Conservation (phyloP, 139 green algal species). For the Nannochloris sp. region DNA sequence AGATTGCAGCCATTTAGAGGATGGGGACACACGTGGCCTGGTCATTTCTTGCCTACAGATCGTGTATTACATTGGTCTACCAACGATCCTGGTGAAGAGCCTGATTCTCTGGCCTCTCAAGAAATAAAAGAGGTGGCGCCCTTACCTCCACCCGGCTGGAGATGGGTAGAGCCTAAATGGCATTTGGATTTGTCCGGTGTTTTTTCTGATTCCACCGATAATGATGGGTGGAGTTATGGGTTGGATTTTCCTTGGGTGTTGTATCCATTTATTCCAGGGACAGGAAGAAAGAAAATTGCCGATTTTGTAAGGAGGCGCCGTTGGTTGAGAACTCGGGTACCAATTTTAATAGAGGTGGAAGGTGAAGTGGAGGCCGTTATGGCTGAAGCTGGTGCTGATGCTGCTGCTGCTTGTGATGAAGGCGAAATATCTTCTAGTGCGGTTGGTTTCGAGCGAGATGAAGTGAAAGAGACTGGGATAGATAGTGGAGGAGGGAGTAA, state of each 20-base stretch:
- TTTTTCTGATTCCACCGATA: conserved; percentile 31
- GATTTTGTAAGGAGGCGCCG: conserved; percentile 57
- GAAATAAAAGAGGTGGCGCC: conserved; percentile 4
- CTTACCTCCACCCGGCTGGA: conserved; percentile 26
- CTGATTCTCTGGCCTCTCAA: neutral
- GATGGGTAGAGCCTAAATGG: conserved; percentile 63
- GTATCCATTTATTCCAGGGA: conserved; percentile 30
- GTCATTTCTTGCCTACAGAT: conserved; percentile 82
- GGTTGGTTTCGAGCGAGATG: too few species aligned
- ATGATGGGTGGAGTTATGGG: conserved; percentile 73
- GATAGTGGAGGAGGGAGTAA: too few species aligned
- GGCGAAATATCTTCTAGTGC: too few species aligned
- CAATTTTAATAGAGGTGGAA: neutral
- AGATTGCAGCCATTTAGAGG: conserved; percentile 74
- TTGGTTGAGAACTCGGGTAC: conserved; percentile 50
- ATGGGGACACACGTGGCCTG: conserved; percentile 77
- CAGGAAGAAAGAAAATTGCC: conserved; percentile 30
- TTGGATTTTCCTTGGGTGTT: conserved; percentile 60
- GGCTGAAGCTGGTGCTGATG: too few species aligned
- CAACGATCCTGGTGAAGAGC: neutral
- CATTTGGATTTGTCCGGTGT: conserved; percentile 54
- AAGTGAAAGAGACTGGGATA: too few species aligned
- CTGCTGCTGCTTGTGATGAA: too few species aligned
- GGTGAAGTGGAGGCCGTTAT: too few species aligned
- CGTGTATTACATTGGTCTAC: conserved; percentile 57